Conservation (phyloP, 2,329 filamentous ascomycete species). For the Zalaria sp. region DNA sequence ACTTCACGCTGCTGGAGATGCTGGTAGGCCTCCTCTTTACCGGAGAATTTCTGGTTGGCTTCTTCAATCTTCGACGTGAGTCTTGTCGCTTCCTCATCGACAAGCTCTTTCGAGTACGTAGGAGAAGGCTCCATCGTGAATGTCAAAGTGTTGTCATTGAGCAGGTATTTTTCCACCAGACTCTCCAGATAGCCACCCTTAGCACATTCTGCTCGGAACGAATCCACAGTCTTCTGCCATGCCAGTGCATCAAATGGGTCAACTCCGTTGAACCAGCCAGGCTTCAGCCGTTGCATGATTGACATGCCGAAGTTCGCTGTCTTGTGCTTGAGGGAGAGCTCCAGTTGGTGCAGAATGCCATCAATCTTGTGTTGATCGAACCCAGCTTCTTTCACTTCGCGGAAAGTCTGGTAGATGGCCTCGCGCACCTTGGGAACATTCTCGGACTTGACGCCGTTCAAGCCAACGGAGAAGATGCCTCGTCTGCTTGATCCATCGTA, state of each 20-base stretch:
- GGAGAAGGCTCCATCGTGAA: constrained; percentile 89
- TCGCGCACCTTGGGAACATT: constrained; percentile 66
- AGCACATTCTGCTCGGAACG: constrained; percentile 65
- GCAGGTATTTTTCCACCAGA: constrained; percentile 75
- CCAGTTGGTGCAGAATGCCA: constrained; percentile 83
- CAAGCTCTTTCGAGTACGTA: constrained; percentile 59
- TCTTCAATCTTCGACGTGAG: constrained; percentile 62
- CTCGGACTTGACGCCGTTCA: constrained; percentile 75
- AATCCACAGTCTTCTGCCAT: constrained; percentile 77
- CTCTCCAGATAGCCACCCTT: constrained; percentile 70
- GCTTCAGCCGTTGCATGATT: constrained; percentile 75
- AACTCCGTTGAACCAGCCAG: constrained; percentile 89
- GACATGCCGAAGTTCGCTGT: constrained; percentile 89
- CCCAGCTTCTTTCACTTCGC: constrained; percentile 55
- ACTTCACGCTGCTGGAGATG: constrained; percentile 66
- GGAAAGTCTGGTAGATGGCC: constrained; percentile 58
- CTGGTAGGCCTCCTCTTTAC: constrained; percentile 55
- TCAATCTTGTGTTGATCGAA: constrained; percentile 87
- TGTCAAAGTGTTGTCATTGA: constrained; percentile 73
- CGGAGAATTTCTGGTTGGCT: constrained; percentile 52
- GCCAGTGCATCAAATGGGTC: constrained; percentile 84
- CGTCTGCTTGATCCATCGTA: constrained; percentile 67
- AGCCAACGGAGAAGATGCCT: constrained; percentile 77
- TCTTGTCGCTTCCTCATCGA: constrained; percentile 60
- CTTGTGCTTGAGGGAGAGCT: constrained; percentile 90